A percentile compares a stretch with the other conserved stretches of the same genome.
Evolutionary conservation across 2,329 filamentous ascomycete genomes (phyloP).

Genomic region (Pezicula carpinea): DNA sequence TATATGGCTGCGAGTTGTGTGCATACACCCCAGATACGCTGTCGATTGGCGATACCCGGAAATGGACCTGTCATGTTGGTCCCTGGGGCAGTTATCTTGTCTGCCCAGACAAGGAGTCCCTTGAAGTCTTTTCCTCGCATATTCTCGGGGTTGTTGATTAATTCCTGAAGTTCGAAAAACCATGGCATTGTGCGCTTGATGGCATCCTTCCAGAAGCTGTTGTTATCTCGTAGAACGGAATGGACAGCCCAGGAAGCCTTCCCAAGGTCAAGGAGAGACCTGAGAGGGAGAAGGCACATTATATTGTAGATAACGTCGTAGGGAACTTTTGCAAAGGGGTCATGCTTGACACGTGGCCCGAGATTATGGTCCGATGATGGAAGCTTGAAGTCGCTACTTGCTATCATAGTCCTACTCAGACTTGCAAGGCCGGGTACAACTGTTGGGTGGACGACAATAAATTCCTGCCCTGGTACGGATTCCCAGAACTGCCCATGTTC

Average conservation of each 20-base stretch:
- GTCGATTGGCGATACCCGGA: constrained; percentile 28
- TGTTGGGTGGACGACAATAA: constrained; percentile 1
- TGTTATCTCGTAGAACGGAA: not conserved
- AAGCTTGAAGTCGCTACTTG: constrained; percentile 2
- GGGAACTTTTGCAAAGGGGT: constrained; percentile 6
- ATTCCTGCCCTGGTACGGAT: not conserved
- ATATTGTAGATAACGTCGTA: constrained; percentile 7
- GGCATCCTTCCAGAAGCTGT: constrained; percentile 2
- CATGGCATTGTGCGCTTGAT: constrained; percentile 2
- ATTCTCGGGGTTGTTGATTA: constrained; percentile 1
- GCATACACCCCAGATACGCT: constrained; percentile 25
- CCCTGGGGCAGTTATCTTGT: constrained; percentile 8
- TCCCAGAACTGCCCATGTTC: constrained; percentile 1
- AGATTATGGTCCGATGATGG: not conserved
- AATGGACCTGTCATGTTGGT: constrained; percentile 21
- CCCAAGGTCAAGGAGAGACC: not conserved
- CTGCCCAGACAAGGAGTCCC: too few relatives aligned
- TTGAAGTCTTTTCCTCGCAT: too few relatives aligned
- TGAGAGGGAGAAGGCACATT: not conserved
- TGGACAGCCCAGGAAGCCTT: constrained; percentile 3
- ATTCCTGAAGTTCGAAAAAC: constrained; percentile 6
- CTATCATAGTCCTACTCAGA: not conserved
- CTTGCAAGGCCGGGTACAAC: too few relatives aligned
- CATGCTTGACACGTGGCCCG: constrained; percentile 1
- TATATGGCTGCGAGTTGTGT: constrained; percentile 4